Evolutionary conservation across 2,329 filamentous ascomycete genomes (phyloP), one percentile per base, ranked within the genome.

Genomic region (Stagonosporopsis tanaceti): DNA sequence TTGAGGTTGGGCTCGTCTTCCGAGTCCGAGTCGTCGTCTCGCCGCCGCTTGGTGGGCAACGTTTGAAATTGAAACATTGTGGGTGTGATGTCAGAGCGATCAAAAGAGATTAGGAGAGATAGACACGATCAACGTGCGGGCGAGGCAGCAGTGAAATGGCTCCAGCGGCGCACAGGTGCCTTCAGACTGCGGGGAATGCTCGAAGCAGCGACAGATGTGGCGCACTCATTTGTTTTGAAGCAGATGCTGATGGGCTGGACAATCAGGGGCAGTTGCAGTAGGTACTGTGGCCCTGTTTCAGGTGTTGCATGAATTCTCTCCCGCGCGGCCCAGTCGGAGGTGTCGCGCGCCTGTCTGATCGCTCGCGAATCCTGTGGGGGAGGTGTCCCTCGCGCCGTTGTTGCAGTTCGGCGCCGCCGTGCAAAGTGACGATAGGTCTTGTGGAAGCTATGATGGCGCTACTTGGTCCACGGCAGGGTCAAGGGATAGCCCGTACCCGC

Each of bases 1-100:
- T 75, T 74, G 46, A 67, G 41, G 51, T 69, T 69, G 38, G 67
- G 62, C 38, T 71, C 71, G 12, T 74, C 69, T 4, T 73, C 74
- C 20, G 62, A 67, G 47, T 75, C 71, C 6, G 68, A 72, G 48
- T 74, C 73, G 58, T 72, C 70, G 25, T 74, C 74, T 48, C 74
- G 64, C 14, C 63, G 61, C 34, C 74, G 71, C 63, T 76, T 74
- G 51, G 64, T 62, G 52, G 53, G 59, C 65, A 66, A 67, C 37
- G 62, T 60, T 11, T 72, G 69, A 60, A 72, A 72, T 56, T 68
- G 59, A 48, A 74, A 67, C 73, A 76, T 76, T 47, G 28, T 59
- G 57, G 42, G 25, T 53, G 45, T 54, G 38, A 57, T 53, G 48
- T 57, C 54, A 48, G 44, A 53, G 45, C 48, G 44, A 39, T 8